Conservation (phyloP, 2,329 filamentous ascomycete genomes). For the Aspergillus flavus region DNA sequence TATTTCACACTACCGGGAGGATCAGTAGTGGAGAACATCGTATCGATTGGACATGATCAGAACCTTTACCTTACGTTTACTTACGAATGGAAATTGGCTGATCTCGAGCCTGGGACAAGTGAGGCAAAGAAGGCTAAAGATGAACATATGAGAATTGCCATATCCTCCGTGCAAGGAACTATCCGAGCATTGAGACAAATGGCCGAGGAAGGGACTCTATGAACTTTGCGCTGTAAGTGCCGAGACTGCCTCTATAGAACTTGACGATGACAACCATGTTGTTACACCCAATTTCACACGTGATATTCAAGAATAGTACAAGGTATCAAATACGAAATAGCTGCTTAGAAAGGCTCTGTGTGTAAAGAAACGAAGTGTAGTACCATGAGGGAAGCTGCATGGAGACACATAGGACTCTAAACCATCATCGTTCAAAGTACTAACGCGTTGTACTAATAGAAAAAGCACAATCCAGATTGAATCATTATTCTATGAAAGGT, state of each 20-base stretch:
- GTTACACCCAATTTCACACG: no score
- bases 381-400: no score
- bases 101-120: neutral
- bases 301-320: no score
- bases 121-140: neutral
- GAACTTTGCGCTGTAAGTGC: neutral
- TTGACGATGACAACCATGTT: no score
- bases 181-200: neutral
- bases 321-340: no score
- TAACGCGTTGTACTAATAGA: no score
- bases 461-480: no score
- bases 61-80: neutral
- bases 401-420: no score
- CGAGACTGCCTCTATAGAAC: neutral
- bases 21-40: neutral
- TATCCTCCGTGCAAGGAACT: neutral
- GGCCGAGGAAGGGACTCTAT: neutral
- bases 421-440: no score
- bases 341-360: no score
- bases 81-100: neutral
- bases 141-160: neutral
- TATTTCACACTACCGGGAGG: neutral
- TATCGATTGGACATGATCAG: neutral
- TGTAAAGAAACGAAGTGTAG: no score
- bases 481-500: neutral